A percentile compares a stretch with the other conserved stretches of the same genome.
Evolutionary conservation across 306 rosid species (phyloP).

Genomic region (Cucumis hystrix): DNA sequence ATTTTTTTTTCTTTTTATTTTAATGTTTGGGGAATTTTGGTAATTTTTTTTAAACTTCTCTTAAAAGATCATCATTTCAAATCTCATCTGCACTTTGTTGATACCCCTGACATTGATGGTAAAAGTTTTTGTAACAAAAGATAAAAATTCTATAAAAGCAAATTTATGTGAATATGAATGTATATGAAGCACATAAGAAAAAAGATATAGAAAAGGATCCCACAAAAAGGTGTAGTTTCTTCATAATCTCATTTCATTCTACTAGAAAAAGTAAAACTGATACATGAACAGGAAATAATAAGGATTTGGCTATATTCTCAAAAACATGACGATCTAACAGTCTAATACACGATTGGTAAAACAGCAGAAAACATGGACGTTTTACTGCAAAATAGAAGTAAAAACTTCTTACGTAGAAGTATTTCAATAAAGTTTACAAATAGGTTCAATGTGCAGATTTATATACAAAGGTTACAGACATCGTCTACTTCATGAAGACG

Average conservation of each 20-base stretch:
- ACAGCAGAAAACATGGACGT: background rate
- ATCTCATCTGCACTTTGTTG: no score
- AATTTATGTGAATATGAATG: no score
- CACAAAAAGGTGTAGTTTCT: background rate
- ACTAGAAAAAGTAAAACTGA: background rate
- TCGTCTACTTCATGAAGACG: background rate
- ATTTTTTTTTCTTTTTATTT: no score
- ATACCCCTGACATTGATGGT: no score
- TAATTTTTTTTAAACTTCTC: no score
- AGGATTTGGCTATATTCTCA: background rate
- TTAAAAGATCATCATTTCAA: no score
- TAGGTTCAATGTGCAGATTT: constrained; percentile 9
- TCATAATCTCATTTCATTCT: background rate
- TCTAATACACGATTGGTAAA: background rate
- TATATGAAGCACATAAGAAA: no score
- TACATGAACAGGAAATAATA: background rate
- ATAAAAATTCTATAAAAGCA: no score
- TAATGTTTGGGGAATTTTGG: no score
- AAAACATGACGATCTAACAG: background rate
- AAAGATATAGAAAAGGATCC: background rate
- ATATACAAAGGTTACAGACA: constrained; percentile 7
- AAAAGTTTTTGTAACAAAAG: no score
- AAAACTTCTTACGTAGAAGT: background rate
- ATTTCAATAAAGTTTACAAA: constrained; percentile 4
- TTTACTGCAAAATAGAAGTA: background rate